Conservation (phyloP, 2,329 filamentous ascomycete genomes). For the Penicillium hordei region DNA sequence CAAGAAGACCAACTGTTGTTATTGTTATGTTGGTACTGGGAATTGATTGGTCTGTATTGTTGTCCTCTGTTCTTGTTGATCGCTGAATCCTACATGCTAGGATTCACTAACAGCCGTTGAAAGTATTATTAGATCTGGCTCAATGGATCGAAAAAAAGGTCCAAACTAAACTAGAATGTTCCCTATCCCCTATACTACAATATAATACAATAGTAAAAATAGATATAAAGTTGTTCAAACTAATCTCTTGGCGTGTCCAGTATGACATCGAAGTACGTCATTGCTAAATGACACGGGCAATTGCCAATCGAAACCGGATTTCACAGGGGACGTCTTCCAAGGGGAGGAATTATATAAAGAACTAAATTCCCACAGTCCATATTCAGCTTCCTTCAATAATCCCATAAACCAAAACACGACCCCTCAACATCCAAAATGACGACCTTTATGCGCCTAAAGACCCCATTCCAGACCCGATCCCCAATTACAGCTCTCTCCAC, state of each 20-base stretch:
- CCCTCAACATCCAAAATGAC: constrained; percentile 1
- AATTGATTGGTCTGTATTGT: not conserved
- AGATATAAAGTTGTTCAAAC: not conserved
- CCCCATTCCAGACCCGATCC: not conserved
- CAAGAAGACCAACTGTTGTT: not conserved
- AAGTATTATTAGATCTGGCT: not conserved
- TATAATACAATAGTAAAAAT: not conserved
- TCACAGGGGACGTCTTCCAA: not conserved
- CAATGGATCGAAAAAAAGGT: not conserved
- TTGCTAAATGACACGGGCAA: not conserved
- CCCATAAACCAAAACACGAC: not conserved
- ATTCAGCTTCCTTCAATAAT: not conserved
- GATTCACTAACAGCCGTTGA: not conserved
- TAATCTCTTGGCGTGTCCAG: constrained; percentile 5
- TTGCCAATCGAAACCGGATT: constrained; percentile 9
- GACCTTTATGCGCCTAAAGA: not conserved
- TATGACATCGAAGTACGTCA: constrained; percentile 11
- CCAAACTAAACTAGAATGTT: no score
- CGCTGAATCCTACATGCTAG: not conserved
- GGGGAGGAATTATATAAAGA: not conserved
- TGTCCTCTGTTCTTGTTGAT: not conserved
- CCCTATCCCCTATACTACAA: no score
- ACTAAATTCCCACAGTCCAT: not conserved
- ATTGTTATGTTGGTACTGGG: not conserved
- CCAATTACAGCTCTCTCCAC: not conserved